phyloP scores from a whole-genome alignment of 805 yeast genomes.

The Pichia membranifaciens region DNA sequence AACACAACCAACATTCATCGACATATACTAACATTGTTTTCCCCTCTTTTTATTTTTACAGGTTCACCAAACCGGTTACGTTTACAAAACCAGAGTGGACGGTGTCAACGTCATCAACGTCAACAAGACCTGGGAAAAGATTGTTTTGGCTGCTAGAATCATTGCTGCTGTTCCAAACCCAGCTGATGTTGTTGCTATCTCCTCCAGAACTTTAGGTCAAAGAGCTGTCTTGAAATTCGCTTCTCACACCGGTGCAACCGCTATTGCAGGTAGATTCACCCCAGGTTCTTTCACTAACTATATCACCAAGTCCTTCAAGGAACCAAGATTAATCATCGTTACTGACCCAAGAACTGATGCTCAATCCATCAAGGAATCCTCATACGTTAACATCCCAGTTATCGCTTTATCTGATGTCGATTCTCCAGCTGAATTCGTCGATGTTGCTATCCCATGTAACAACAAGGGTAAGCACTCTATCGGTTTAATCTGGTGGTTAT shows the following conservation, averaged over 20 bases:
- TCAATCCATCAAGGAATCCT: slow-evolving; percentile 99
- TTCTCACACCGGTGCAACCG: slow-evolving; percentile 99
- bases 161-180: slow-evolving; percentile 99
- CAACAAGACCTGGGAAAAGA: slow-evolving; percentile 99
- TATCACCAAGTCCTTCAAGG: slow-evolving; percentile 99
- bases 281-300: slow-evolving; percentile 99
- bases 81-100: slow-evolving; percentile 97
- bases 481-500: slow-evolving; percentile 99
- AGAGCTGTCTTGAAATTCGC: slow-evolving; percentile 99
- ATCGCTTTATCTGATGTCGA: slow-evolving; percentile 98
- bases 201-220: slow-evolving; percentile 99
- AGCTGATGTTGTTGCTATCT: slow-evolving; percentile 96
- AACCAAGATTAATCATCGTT: slow-evolving; percentile 98
- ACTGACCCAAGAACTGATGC: slow-evolving; percentile 99
- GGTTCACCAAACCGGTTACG: slow-evolving; percentile 97
- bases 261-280: slow-evolving; percentile 99
- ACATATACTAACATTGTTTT: slow-evolving; percentile 11
- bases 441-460: slow-evolving; percentile 99
- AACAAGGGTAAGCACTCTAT: slow-evolving; percentile 99
- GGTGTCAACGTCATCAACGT: slow-evolving; percentile 98
- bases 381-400: slow-evolving; percentile 99
- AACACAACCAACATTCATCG: background rate
- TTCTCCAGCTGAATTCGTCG: slow-evolving; percentile 98
- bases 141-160: slow-evolving; percentile 98
- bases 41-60: slow-evolving; percentile 25